Evolutionary conservation across 1,284 basidiomycete species (phyloP).

Genomic region (Malassezia psittaci): DNA sequence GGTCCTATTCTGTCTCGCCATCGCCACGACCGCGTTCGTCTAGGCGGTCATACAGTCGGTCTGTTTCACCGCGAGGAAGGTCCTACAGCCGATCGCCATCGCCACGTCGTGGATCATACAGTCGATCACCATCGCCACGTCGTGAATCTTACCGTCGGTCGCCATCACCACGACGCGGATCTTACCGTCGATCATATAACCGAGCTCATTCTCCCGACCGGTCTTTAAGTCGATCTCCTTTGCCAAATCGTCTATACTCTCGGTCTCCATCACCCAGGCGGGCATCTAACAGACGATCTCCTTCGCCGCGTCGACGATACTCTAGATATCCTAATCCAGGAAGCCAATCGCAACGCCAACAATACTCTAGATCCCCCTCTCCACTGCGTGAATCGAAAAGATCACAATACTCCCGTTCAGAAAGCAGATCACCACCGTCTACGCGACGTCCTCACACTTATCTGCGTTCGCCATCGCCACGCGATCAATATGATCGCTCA

Average conservation of each 20-base stretch:
- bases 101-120: constrained; percentile 11
- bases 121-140: background rate
- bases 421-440: background rate
- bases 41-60: constrained; percentile 12
- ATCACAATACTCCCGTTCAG: background rate
- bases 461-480: too few species aligned
- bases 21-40: constrained; percentile 12
- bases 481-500: too few species aligned
- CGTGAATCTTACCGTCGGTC: constrained; percentile 15
- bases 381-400: too few species aligned
- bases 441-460: too few species aligned
- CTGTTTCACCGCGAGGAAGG: constrained; percentile 11
- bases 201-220: background rate
- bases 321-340: too few species aligned
- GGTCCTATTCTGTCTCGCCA: constrained; percentile 5
- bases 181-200: constrained; percentile 10
- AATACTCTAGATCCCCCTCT: too few species aligned
- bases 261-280: background rate
- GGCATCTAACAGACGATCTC: background rate
- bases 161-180: constrained; percentile 6
- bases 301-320: background rate
- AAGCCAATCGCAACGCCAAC: too few species aligned
- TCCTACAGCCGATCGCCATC: constrained; percentile 18
- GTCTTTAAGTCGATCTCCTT: background rate
- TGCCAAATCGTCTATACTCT: background rate